A percentile compares a stretch with the other conserved stretches of the same genome.
These are phyloP conservation scores for Linum lewisii DNA, from an alignment of 345 rosid species.

Conservation along the genomic window DNA sequence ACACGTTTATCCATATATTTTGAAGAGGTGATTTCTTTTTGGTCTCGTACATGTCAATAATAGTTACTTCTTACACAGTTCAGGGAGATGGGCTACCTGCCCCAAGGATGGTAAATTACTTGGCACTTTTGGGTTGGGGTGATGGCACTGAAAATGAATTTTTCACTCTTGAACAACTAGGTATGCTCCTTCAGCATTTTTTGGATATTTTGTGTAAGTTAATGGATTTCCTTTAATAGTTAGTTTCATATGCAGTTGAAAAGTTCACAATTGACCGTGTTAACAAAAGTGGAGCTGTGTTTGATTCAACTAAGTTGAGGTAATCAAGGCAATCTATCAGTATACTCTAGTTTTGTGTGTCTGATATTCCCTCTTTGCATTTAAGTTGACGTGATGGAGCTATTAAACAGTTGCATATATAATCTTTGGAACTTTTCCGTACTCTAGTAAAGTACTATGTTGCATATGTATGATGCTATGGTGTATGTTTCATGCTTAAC, in stretches of 20 bases:
- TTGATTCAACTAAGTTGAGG: conserved; percentile 84
- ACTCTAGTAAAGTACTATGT: neutral
- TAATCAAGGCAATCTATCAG: conserved; percentile 16
- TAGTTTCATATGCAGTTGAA: conserved; percentile 49
- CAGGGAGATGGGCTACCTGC: conserved; percentile 90
- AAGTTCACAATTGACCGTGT: conserved; percentile 75
- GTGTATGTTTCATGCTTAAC: conserved; percentile 3
- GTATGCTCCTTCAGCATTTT: conserved; percentile 28
- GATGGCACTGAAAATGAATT: conserved; percentile 96
- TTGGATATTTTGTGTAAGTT: neutral
- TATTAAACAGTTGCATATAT: too few relatives aligned
- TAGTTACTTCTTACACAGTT: conserved; percentile 32
- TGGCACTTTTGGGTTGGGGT: conserved; percentile 98
- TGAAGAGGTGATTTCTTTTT: neutral
- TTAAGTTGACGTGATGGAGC: too few relatives aligned
- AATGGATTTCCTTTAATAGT: conserved; percentile 10
- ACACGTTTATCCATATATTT: neutral
- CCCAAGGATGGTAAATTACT: conserved; percentile 92
- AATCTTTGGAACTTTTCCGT: neutral
- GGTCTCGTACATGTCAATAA: neutral
- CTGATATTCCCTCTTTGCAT: too few relatives aligned
- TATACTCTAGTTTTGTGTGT: conserved; percentile 2
- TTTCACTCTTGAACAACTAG: conserved; percentile 73
- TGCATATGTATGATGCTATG: neutral
- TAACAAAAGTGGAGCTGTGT: conserved; percentile 81